A percentile compares a stretch with the other conserved stretches of the same genome.
Evolutionary conservation across 768 basidiomycete species (phyloP).

Genomic region (Podaxis pistillaris): DNA sequence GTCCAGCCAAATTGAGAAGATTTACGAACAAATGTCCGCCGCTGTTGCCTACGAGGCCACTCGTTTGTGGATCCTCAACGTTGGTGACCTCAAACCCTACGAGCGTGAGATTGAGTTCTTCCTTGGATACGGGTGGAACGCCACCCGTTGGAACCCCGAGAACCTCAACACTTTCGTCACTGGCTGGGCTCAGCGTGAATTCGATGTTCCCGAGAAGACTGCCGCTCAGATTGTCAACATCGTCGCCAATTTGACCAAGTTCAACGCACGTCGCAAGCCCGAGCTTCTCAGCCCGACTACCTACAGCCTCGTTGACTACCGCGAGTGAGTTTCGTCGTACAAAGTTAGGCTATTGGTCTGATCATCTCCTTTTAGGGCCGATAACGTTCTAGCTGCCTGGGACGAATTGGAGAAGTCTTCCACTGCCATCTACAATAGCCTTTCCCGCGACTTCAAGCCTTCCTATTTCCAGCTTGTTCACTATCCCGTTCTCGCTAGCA

Average conservation of each 20-base stretch:
- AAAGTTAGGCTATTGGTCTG: neutral
- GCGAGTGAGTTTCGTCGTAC: constrained; percentile 50
- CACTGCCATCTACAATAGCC: constrained; percentile 51
- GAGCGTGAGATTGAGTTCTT: constrained; percentile 73
- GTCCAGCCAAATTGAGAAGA: constrained; percentile 56
- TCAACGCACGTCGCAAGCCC: constrained; percentile 61
- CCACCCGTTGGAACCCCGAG: constrained; percentile 50
- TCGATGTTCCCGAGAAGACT: constrained; percentile 41
- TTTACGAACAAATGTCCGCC: constrained; percentile 69
- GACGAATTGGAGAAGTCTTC: constrained; percentile 45
- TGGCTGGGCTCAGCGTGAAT: constrained; percentile 65
- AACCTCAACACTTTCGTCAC: constrained; percentile 54
- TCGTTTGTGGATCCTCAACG: constrained; percentile 69
- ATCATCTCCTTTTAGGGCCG: constrained; percentile 42
- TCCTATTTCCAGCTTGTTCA: constrained; percentile 75
- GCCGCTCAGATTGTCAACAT: constrained; percentile 47
- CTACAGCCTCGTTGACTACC: constrained; percentile 62
- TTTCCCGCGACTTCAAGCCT: constrained; percentile 44
- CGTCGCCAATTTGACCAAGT: constrained; percentile 53
- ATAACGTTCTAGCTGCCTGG: constrained; percentile 53
- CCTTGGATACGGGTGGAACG: constrained; percentile 60
- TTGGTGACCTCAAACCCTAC: constrained; percentile 74
- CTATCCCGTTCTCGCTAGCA: constrained; percentile 58
- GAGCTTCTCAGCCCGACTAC: constrained; percentile 63
- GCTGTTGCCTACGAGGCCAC: constrained; percentile 58